Evolutionary conservation across 805 yeast species (phyloP), one percentile per base, ranked within the genome.

Genomic region (Yarrowia keelungensis): DNA sequence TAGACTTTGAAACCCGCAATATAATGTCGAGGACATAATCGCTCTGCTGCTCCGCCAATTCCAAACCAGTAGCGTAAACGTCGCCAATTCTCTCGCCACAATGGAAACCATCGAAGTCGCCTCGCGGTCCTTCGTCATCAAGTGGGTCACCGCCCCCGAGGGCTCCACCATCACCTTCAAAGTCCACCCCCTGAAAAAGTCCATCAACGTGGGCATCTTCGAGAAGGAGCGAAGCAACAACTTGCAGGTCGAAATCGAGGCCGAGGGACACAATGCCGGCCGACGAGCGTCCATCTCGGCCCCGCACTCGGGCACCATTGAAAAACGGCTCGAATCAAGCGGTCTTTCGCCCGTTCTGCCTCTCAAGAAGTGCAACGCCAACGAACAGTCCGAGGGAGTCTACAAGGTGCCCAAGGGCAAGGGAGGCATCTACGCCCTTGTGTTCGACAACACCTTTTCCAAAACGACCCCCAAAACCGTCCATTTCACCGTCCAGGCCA

Each of bases 91-190:
- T n/a, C 38, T 19, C 64, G 32, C 47, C n/a, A 8, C 39, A 38
- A 91, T 92, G 97, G 98, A 94, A 78, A 88, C 92, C 1, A 84
- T 95, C 61, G 98, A 94, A 78, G 87, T 95, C 32, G 97, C 93
- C 74, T 88, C 96, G 62, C 90, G 91, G 77, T 89, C 95, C 69
- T 94, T 91, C 75, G 86, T 92, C 71, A 90, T 93, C 74, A 91
- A 94, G 73, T 95, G 98, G 98, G 87, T 93, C 68, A 85, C 87
- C 71, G 90, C 90, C 8, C 89, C 90, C 0, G 89, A 86, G 47
- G 84, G 87, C 69, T 84, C 88, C 39, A 77, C 82, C 19, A 84
- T 94, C 53, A 85, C 85, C 71, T 94, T 95, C 90, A 93, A 89
- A 75, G 83, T 92, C 66, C 89, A 88, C 74, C 98, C 98, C 1